Conservation (phyloP, 176 grass and related monocot species). For the Carex cristatella region DNA sequence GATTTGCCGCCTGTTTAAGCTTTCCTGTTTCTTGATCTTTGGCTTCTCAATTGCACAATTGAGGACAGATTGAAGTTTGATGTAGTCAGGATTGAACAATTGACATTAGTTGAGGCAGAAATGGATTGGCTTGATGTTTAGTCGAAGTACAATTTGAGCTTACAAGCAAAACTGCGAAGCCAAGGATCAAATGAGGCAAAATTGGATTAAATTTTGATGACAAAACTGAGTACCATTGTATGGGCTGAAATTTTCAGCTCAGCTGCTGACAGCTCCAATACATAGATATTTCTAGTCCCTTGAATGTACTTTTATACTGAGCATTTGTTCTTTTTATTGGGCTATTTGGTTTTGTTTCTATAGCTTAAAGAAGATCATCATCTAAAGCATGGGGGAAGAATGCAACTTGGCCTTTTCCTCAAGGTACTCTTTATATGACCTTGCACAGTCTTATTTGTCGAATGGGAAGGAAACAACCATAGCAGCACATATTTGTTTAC, state of each 20-base stretch:
- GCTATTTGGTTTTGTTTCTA: constrained; percentile 27
- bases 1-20: background rate
- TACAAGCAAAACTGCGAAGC: background rate
- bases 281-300: background rate
- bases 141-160: background rate
- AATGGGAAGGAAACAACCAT: background rate
- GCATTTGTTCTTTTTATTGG: constrained; percentile 9
- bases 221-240: background rate
- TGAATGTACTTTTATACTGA: constrained; percentile 1
- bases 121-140: background rate
- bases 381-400: constrained; percentile 89
- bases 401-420: constrained; percentile 97
- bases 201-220: background rate
- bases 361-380: constrained; percentile 96
- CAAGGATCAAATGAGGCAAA: background rate
- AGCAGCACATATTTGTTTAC: background rate
- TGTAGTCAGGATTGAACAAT: background rate
- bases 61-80: background rate
- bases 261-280: background rate
- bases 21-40: background rate
- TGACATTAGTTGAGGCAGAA: background rate
- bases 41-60: background rate
- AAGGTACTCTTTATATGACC: constrained; percentile 52
- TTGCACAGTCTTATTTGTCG: background rate
- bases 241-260: background rate